Base-by-base conservation (phyloP, 352 stramenopile species). In the Pythium apleroticum region DNA sequence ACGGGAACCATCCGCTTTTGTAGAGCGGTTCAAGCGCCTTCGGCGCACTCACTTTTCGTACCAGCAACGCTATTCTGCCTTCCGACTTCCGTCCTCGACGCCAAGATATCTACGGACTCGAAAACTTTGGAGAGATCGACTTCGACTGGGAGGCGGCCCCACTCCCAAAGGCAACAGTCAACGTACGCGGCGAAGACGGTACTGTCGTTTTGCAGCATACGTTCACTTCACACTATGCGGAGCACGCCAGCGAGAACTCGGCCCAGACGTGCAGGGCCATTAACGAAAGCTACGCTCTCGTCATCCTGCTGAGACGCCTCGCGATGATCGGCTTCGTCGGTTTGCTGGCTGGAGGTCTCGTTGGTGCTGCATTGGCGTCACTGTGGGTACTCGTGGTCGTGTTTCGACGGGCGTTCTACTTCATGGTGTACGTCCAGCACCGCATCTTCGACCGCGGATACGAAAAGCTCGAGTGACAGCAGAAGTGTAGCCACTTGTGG, bases 41-140 rank as follows among this genome's bases (percentile, higher is more conserved):
- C 30, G 50, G 37, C 71, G 22, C 54, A 3, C n/a, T 69, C 45
- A 57, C 54, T 37, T 69, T 70, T 45, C 71, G 48, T 9, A 41
- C 60, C 9, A 53, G 28, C 39, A 80, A 76, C 59, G 24, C 69
- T 12, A 60, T 72, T 43, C 68, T 81, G 3, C 62, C 73, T 45
- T 74, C 75, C 69, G 45, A 79, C 39, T 71, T 71, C 57, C 72
- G 68, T 12, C 28, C 66, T 17, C 46, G 70, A 63, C 56, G 49
- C 15, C 28, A 65, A 48, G 28, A 66, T 52, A 86, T 77, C 59
- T 86, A 75, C 31, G 76, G 86, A 19, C 60, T 73, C 20, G 64
- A 81, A 22, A 93, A 95, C 63, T 88, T 89, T 68, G 86, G 71
- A 14, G 78, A 92, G 52, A 69, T 95, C 10, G 75, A 80, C n/a